Conservation (phyloP, 2,329 filamentous ascomycete species). For the Gyromitra esculenta region DNA sequence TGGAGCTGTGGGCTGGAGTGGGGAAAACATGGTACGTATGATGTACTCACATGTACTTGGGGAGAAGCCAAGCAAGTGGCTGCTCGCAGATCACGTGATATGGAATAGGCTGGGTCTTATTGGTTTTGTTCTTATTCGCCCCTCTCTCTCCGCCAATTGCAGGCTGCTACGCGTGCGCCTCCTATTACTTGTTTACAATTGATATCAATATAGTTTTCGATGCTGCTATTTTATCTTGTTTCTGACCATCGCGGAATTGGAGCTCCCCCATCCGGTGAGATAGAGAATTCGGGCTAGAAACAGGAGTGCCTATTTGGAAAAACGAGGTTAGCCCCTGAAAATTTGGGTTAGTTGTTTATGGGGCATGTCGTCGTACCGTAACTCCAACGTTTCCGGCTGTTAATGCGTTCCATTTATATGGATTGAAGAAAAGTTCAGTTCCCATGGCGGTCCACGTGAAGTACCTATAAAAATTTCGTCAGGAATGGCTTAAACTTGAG, state of each 20-base stretch:
- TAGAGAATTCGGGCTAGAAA: slow-evolving; percentile 33
- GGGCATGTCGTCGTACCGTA: slow-evolving; percentile 44
- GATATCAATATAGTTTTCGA: slow-evolving; percentile 5
- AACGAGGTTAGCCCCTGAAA: slow-evolving; percentile 20
- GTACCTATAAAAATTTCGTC: slow-evolving; percentile 29
- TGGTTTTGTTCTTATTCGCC: background rate
- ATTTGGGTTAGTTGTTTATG: background rate
- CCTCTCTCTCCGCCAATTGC: background rate
- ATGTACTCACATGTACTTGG: background rate
- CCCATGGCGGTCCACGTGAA: slow-evolving; percentile 48
- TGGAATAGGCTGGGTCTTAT: background rate
- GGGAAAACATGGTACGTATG: slow-evolving; percentile 5
- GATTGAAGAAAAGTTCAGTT: slow-evolving; percentile 47
- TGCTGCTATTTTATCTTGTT: slow-evolving; percentile 24
- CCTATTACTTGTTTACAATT: slow-evolving; percentile 13
- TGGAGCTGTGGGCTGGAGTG: slow-evolving; percentile 33
- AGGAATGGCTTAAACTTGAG: background rate
- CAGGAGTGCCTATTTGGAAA: slow-evolving; percentile 30
- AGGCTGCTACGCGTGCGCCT: background rate
- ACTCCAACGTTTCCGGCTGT: slow-evolving; percentile 52
- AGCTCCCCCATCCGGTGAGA: slow-evolving; percentile 31
- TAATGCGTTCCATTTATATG: slow-evolving; percentile 51
- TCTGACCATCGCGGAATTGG: background rate
- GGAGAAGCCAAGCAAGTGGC: background rate
- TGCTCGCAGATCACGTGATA: slow-evolving; percentile 28